Conservation (phyloP, 306 rosid species). For the Rosa multiflora region DNA sequence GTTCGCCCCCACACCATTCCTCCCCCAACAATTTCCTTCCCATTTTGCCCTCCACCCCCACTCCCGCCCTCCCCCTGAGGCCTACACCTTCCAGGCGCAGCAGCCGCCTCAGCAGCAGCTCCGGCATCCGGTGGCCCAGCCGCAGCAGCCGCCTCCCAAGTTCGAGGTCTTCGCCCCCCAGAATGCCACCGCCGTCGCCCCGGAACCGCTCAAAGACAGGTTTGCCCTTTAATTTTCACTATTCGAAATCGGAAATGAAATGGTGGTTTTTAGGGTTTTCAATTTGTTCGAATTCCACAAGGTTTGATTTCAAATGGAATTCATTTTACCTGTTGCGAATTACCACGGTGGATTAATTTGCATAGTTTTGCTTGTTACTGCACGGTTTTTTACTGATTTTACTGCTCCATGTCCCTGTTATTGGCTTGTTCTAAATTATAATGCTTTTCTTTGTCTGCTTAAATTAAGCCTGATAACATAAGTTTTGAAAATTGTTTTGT, state of each 20-base stretch:
- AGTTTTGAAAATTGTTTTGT: neutral
- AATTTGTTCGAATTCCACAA: neutral
- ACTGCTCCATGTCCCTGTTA: neutral
- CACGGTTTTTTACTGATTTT: neutral
- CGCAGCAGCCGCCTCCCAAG: constrained; percentile 17
- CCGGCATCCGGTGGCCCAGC: constrained; percentile 3
- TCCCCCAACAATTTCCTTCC: constrained; percentile 18
- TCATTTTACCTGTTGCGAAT: no score
- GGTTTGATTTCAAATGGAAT: no score
- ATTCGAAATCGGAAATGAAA: neutral
- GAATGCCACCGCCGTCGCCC: constrained; percentile 22
- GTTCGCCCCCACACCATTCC: neutral
- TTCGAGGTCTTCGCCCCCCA: constrained; percentile 16
- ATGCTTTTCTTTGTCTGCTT: neutral
- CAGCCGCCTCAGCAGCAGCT: constrained; percentile 34
- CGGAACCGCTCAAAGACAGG: constrained; percentile 53
- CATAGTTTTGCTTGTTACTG: neutral
- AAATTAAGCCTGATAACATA: neutral
- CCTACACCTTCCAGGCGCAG: constrained; percentile 37
- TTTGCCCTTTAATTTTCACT: constrained; percentile 16
- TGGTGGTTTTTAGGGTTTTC: constrained; percentile 1
- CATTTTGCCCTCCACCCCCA: constrained; percentile 59
- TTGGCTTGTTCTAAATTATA: neutral
- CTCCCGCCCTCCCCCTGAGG: constrained; percentile 16
- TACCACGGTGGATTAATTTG: neutral